phyloP scores from a whole-genome alignment of 2,329 filamentous ascomycete genomes.

The Trichoderma aggressivum region DNA sequence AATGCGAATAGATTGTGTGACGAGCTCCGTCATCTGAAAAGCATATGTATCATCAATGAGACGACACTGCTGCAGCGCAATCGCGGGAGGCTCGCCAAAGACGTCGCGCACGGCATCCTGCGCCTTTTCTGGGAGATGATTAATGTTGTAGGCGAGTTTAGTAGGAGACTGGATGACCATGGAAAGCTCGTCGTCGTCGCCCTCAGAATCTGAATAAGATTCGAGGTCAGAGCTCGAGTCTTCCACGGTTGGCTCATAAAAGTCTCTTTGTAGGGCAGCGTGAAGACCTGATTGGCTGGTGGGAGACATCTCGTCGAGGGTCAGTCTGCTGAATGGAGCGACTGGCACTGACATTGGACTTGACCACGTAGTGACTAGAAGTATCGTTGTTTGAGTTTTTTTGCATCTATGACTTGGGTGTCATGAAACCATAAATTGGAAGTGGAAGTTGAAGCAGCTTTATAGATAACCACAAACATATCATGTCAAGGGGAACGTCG shows the following conservation, averaged over 20 bases:
- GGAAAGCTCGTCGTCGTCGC: conserved; percentile 33
- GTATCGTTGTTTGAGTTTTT: background rate
- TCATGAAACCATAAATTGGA: background rate
- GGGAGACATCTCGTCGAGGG: conserved; percentile 31
- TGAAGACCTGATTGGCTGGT: conserved; percentile 21
- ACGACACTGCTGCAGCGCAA: conserved; percentile 50
- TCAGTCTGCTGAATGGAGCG: conserved; percentile 29
- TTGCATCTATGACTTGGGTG: background rate
- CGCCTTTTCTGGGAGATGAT: conserved; percentile 36
- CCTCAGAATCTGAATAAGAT: conserved; percentile 31
- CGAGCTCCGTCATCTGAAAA: conserved; percentile 54
- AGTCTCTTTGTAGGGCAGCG: conserved; percentile 14
- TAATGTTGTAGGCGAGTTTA: conserved; percentile 40
- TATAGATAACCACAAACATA: background rate
- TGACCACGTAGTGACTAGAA: background rate
- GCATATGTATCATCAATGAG: conserved; percentile 47
- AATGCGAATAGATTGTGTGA: conserved; percentile 51
- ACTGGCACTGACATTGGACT: conserved; percentile 28
- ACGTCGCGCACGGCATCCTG: conserved; percentile 42
- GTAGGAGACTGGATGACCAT: conserved; percentile 37
- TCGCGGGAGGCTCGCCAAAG: conserved; percentile 47
- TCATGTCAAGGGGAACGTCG: background rate
- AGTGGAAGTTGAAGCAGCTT: background rate
- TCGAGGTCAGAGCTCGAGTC: conserved; percentile 31
- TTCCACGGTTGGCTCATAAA: conserved; percentile 15